phyloP scores from a whole-genome alignment of 2,329 filamentous ascomycete genomes.

The Bipolaris gigantea region DNA sequence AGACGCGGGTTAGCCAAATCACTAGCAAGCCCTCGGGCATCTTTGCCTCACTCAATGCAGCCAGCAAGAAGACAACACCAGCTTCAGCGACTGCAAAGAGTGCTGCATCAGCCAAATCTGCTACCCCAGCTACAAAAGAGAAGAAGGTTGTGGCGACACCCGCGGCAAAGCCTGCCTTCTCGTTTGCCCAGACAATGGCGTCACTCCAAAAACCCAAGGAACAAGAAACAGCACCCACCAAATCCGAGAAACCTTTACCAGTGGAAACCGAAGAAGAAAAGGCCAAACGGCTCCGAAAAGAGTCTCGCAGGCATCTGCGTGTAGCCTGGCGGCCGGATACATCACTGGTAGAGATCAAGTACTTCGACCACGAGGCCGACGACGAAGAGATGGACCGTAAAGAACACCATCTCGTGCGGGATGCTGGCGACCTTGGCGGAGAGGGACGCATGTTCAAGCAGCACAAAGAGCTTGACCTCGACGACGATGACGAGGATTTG shows the following conservation, averaged over 20 bases:
- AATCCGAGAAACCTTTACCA: slow-evolving; percentile 56
- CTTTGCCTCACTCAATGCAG: slow-evolving; percentile 51
- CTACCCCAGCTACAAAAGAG: slow-evolving; percentile 26
- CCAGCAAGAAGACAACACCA: slow-evolving; percentile 47
- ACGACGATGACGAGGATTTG: slow-evolving; percentile 61
- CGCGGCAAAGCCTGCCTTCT: slow-evolving; percentile 40
- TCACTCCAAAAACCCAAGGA: slow-evolving; percentile 58
- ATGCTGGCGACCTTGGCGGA: slow-evolving; percentile 71
- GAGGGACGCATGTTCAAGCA: slow-evolving; percentile 60
- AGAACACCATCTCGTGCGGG: slow-evolving; percentile 67
- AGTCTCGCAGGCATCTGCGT: slow-evolving; percentile 68
- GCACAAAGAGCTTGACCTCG: slow-evolving; percentile 67
- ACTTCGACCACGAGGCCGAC: slow-evolving; percentile 71
- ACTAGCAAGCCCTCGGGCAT: slow-evolving; percentile 51
- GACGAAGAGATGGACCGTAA: slow-evolving; percentile 65
- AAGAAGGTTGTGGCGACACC: slow-evolving; percentile 33
- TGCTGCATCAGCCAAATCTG: slow-evolving; percentile 30
- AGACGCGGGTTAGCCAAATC: slow-evolving; percentile 42
- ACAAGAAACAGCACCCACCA: slow-evolving; percentile 49
- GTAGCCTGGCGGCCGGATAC: slow-evolving; percentile 72
- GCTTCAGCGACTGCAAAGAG: slow-evolving; percentile 27
- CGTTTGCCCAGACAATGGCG: slow-evolving; percentile 47
- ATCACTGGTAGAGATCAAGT: slow-evolving; percentile 66
- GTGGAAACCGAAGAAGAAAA: slow-evolving; percentile 70
- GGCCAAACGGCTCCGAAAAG: slow-evolving; percentile 69